Percentiles rank a stretch among this genome's conserved stretches.
Conservation (phyloP, 805 yeast genomes). For the Candida silvatica region DNA sequence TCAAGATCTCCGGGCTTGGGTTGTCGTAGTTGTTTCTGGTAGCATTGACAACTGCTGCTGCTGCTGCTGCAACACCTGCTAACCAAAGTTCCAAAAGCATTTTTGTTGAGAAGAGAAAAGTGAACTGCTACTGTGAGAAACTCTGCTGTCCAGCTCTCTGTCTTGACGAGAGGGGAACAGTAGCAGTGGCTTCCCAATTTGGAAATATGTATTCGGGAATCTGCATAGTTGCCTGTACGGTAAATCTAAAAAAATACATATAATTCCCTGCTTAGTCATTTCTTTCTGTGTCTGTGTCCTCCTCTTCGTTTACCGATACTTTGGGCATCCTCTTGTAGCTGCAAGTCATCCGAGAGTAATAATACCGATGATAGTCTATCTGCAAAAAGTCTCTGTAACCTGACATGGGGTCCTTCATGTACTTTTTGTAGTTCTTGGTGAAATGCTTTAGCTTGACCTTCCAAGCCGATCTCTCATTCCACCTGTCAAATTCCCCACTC, state of each 20-base stretch:
- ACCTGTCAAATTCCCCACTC: conserved; percentile 1
- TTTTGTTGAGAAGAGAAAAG: too few relatives aligned
- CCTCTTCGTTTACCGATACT: too few relatives aligned
- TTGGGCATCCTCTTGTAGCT: conserved; percentile 1
- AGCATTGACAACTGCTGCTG: background rate
- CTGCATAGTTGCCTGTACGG: too few relatives aligned
- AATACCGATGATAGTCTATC: conserved; percentile 2
- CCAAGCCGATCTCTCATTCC: background rate
- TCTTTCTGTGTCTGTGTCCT: too few relatives aligned
- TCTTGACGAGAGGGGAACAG: too few relatives aligned
- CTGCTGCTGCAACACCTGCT: background rate
- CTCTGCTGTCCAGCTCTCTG: too few relatives aligned
- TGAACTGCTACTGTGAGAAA: too few relatives aligned
- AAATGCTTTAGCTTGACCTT: background rate
- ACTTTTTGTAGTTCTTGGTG: conserved; percentile 1
- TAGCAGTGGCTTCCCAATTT: too few relatives aligned
- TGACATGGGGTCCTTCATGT: conserved; percentile 2
- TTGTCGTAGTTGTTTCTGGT: background rate
- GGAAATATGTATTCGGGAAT: too few relatives aligned
- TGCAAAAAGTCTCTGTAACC: conserved; percentile 1
- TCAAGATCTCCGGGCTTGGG: too few relatives aligned
- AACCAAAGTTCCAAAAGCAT: background rate
- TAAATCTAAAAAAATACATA: too few relatives aligned
- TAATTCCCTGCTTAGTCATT: too few relatives aligned
- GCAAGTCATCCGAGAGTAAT: conserved; percentile 2